Base-by-base conservation (phyloP, 164 flowering plant species). In the Stephania cephalantha region DNA sequence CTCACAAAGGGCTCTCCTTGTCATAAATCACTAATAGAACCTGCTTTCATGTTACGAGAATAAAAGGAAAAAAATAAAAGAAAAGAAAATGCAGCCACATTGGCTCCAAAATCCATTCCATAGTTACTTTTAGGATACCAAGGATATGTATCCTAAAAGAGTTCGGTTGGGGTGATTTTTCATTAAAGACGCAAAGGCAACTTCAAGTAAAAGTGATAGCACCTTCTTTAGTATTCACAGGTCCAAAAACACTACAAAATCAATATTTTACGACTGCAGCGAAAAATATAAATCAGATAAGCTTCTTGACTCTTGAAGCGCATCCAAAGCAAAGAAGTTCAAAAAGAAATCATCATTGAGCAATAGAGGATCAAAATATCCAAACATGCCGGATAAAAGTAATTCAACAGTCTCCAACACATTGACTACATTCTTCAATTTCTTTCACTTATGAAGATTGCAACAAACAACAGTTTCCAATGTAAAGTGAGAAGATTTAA, bases 401-500 rank as follows among this genome's bases (percentile, higher is more conserved):
- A 15, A 18, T 58, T 58, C 46, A 42, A 68, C 45, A 68, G 22
- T 8, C 5, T 17, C 45, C 52, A 44, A 17, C 13, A 48, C 29
- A 68, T 68, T 1, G 69, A 45, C n/a, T 46, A 45, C 61, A 35
- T 76, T 25, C 2, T 35, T 35, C 42, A 35, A 35, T 35, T 35
- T 35, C 42, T 20, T 22, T 45, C 22, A 12, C 15, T 29, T 25
- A 25, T 25, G 25, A 25, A 42, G 31, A 8, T 7, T 45, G 42
- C 52, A 68, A 53, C 17, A 25, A 15, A 53, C 7, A n/a, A 44
- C n/a, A 18, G 31, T 22, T 31, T 46, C 58, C 20, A 46, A 48
- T 71, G 53, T 55, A 58, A 29, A 72, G n/a, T 29, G n/a, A 75
- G 74, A 73, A 48, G 45, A 79, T 95, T 88, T 85, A 92, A 25